Evolutionary conservation across 192 early-diverging fungal species (phyloP), one percentile per base, ranked within the genome.

Genomic region (Rhizoclosmatium globosum): DNA sequence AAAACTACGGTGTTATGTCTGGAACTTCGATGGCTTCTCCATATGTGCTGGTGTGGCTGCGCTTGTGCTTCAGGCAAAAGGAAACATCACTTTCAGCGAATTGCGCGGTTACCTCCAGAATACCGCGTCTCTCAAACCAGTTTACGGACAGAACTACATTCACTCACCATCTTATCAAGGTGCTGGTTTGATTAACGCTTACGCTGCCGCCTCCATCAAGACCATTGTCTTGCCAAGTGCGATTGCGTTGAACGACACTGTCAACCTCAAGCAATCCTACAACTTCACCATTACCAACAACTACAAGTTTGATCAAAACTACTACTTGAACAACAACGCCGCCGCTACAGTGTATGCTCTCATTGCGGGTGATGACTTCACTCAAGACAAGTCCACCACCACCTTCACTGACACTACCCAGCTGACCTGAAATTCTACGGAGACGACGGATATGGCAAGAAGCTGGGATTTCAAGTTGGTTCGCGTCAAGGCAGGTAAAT

Each of bases 21-120:
- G 95, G 94, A 21, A 95, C 95, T 9, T 94, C 93, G 42, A 95
- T 96, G 95, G 87, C 95, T 3, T 85, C 88, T 39, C 94, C 95
- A 1, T 92, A 93, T 75, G 81, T 92, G 88, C 92, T 21, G 95
- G 94, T 6, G 76, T 89, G 2, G 80, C 90, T 2, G 94, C 94
- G 1, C 80, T 96, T 42, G 76, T 92, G n/a, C 82, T 89, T 60
- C 87, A 92, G 67, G 84, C 84, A 4, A 71, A 78, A 38, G 87
- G 86, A 66, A 70, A 64, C 19, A 77, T 77, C 7, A 47, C 39
- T 64, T 57, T 71, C 39, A 74, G 79, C 15, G 13, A 58, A 17
- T 47, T 83, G 6, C 77, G 81, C 4, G 76, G 84, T 19, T 71
- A 86, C 72, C 48, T 92, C 2, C 83, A 86, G 19, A 89, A 93